These are phyloP conservation scores for Galeopsis tetrahit DNA, from an alignment of 257 asterid genomes.

Conservation along the genomic window DNA sequence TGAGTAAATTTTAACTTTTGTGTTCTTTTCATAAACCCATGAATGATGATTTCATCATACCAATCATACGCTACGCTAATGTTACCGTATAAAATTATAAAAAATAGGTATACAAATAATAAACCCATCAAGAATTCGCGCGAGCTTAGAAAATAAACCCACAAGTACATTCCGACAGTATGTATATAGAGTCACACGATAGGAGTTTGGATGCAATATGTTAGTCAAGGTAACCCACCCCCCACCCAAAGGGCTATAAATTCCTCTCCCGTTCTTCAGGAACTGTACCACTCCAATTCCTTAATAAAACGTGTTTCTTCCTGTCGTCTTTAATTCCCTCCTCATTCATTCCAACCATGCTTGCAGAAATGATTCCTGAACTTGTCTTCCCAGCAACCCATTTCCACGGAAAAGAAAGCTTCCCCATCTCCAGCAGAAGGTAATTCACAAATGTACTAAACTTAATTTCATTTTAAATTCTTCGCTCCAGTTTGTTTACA, in stretches of 20 bases:
- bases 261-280: background rate
- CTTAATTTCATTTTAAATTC: background rate
- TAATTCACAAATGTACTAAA: background rate
- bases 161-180: background rate
- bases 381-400: constrained; percentile 37
- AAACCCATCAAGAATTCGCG: too few species aligned
- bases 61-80: too few species aligned
- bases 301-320: background rate
- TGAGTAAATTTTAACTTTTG: too few species aligned
- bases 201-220: constrained; percentile 15
- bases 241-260: constrained; percentile 26
- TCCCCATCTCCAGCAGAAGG: constrained; percentile 45
- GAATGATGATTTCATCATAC: too few species aligned
- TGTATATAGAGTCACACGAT: background rate
- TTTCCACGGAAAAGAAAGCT: constrained; percentile 39
- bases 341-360: constrained; percentile 34
- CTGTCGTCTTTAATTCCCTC: background rate
- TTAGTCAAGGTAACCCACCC: constrained; percentile 5
- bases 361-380: constrained; percentile 55
- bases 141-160: background rate
- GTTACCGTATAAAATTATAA: too few species aligned
- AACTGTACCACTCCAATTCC: background rate
- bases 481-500: background rate
- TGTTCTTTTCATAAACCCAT: too few species aligned
- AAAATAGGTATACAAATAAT: too few species aligned